Percentiles rank a stretch among this genome's conserved stretches.
Evolutionary conservation across 257 asterid genomes (phyloP).

Genomic region (Solanum virginianum): DNA sequence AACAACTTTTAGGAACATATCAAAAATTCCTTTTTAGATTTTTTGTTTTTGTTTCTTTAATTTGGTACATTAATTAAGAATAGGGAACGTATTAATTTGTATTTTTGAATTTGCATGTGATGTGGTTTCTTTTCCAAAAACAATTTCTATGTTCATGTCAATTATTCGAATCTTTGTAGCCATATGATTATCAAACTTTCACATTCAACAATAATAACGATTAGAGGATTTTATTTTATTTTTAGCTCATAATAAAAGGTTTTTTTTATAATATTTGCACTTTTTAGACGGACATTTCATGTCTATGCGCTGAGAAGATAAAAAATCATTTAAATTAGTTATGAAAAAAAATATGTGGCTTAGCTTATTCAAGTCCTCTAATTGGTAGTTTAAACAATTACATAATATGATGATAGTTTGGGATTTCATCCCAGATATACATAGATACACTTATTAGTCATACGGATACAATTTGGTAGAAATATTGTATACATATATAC

Average conservation of each 20-base stretch:
- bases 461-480: too few relatives aligned
- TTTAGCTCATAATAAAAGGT: not conserved
- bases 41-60: not conserved
- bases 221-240: not conserved
- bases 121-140: not conserved
- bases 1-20: slow-evolving; percentile 7
- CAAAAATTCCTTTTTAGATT: not conserved
- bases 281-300: too few relatives aligned
- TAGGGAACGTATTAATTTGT: not conserved
- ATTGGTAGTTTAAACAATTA: too few relatives aligned
- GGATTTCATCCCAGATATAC: too few relatives aligned
- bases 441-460: too few relatives aligned
- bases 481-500: too few relatives aligned
- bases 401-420: not conserved
- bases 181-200: not conserved
- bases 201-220: not conserved
- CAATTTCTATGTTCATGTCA: not conserved
- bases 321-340: not conserved
- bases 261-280: too few relatives aligned
- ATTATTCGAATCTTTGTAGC: not conserved
- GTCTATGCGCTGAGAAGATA: too few relatives aligned
- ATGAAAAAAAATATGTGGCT: not conserved
- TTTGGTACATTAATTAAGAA: not conserved
- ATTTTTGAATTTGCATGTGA: not conserved
- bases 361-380: not conserved